Conservation (phyloP, 1,284 basidiomycete genomes). For the Mixia osmundae region DNA sequence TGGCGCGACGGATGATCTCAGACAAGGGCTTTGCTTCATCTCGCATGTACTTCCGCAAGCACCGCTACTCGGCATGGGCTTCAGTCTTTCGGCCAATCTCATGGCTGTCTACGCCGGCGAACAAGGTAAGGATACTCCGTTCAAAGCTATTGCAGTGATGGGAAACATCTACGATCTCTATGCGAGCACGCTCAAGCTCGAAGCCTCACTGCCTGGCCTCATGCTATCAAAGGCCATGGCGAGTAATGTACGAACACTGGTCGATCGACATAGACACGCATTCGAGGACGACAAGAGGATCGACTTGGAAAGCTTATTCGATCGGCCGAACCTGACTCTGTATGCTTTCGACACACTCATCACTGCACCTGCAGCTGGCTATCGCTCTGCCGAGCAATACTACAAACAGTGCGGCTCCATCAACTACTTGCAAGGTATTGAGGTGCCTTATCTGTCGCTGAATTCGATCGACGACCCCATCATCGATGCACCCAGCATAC, state of each 20-base stretch:
- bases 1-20: slow-evolving; percentile 55
- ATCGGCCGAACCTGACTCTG: slow-evolving; percentile 16
- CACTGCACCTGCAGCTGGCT: slow-evolving; percentile 51
- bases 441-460: no score
- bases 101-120: slow-evolving; percentile 77
- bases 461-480: no score
- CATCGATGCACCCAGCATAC: no score
- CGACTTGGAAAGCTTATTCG: slow-evolving; percentile 14
- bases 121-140: slow-evolving; percentile 49
- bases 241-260: slow-evolving; percentile 26
- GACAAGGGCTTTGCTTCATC: slow-evolving; percentile 55
- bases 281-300: slow-evolving; percentile 11
- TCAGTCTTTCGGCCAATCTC: slow-evolving; percentile 82
- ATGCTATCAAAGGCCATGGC: slow-evolving; percentile 18
- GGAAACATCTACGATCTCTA: slow-evolving; percentile 34
- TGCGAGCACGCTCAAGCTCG: slow-evolving; percentile 15
- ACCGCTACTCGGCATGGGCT: slow-evolving; percentile 64
- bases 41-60: slow-evolving; percentile 49
- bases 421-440: no score
- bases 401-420: no score
- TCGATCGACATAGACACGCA: slow-evolving; percentile 33
- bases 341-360: slow-evolving; percentile 32
- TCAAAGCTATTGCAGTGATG: slow-evolving; percentile 49
- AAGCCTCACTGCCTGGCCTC: background rate
- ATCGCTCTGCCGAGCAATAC: slow-evolving; percentile 43